These are phyloP conservation scores for Inga leiocalycina DNA, from an alignment of 306 rosid genomes.

Conservation along the genomic window DNA sequence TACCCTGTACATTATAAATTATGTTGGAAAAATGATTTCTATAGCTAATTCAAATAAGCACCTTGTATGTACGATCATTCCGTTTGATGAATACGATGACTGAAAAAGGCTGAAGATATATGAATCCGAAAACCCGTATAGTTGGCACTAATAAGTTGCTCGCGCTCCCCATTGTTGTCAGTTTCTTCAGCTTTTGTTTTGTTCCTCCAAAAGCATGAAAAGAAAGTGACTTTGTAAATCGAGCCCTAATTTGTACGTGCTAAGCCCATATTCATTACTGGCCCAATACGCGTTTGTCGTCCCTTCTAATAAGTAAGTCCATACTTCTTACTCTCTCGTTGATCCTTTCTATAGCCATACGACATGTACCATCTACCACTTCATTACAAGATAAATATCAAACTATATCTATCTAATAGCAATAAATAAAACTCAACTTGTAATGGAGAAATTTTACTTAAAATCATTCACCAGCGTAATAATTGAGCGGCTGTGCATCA, in stretches of 20 bases:
- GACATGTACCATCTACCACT: not conserved
- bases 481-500: not conserved
- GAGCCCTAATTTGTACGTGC: not conserved
- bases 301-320: not conserved
- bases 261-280: not conserved
- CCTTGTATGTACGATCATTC: not conserved
- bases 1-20: rapidly evolving
- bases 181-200: not conserved
- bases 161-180: too few species aligned
- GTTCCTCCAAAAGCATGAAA: not conserved
- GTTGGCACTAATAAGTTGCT: too few species aligned
- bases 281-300: not conserved
- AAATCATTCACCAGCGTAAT: not conserved
- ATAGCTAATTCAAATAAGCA: too few species aligned
- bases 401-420: too few species aligned
- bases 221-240: not conserved
- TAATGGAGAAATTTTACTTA: not conserved
- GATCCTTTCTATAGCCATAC: too few species aligned
- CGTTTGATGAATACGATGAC: not conserved
- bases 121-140: not conserved
- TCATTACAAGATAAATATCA: not conserved
- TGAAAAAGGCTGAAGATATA: not conserved
- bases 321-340: too few species aligned
- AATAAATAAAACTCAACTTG: not conserved
- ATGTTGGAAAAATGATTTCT: too few species aligned